Percentiles rank a stretch among this genome's conserved stretches.
Evolutionary conservation across 2,329 filamentous ascomycete genomes (phyloP).

Genomic region (Neocatenulostroma microsporum): DNA sequence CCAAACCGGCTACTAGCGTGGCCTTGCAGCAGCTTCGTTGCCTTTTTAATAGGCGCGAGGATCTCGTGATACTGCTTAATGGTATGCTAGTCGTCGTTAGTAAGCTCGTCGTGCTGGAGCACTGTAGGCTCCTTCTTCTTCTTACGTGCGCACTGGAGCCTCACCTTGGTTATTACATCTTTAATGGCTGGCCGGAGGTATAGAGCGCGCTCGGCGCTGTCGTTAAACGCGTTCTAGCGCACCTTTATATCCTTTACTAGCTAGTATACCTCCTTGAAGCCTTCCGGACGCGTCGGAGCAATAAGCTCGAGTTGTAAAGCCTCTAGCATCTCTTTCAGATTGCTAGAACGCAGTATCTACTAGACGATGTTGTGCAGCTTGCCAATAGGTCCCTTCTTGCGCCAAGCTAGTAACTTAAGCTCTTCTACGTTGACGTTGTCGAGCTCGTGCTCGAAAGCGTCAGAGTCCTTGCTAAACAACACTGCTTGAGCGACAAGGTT

Average conservation of each 20-base stretch:
- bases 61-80: slow-evolving; percentile 4
- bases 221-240: slow-evolving; percentile 10
- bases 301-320: slow-evolving; percentile 6
- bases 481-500: slow-evolving; percentile 14
- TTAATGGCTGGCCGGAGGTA: slow-evolving; percentile 10
- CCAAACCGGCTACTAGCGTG: slow-evolving; percentile 1
- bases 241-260: slow-evolving; percentile 8
- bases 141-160: neutral
- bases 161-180: slow-evolving; percentile 5
- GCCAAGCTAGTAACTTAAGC: slow-evolving; percentile 8
- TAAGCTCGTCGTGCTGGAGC: neutral
- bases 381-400: slow-evolving; percentile 8
- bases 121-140: neutral
- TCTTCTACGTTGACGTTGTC: slow-evolving; percentile 5
- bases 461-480: slow-evolving; percentile 8
- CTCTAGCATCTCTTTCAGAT: slow-evolving; percentile 6
- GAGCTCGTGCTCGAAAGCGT: slow-evolving; percentile 9
- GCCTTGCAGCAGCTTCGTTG: slow-evolving; percentile 2
- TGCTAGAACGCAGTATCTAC: slow-evolving; percentile 7
- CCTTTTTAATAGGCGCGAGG: neutral
- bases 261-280: slow-evolving; percentile 7
- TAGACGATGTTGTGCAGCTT: slow-evolving; percentile 13
- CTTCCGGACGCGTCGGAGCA: slow-evolving; percentile 3
- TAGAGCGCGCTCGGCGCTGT: slow-evolving; percentile 7
- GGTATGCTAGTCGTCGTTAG: slow-evolving; percentile 1